Evolutionary conservation across 1,139 yeast genomes (phyloP).

Genomic region (Blastobotrys buckinghamii): DNA sequence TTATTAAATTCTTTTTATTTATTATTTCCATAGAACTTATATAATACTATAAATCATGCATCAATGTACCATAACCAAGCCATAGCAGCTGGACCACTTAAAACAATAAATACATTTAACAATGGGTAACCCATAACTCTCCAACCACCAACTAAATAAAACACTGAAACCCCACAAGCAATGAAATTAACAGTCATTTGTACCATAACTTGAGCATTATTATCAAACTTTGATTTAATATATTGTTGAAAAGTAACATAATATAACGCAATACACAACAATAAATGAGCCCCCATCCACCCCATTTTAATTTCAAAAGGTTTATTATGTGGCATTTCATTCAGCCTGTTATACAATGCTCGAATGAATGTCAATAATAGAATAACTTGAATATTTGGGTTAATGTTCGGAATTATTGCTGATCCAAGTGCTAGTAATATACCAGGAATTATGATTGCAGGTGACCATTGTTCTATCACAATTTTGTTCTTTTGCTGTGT

Average conservation of each 20-base stretch:
- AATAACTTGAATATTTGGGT: slow-evolving; percentile 20
- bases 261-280: background rate
- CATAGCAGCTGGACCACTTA: background rate
- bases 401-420: background rate
- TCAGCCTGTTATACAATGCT: slow-evolving; percentile 14
- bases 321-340: background rate
- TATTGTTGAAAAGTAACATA: background rate
- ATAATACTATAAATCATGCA: background rate
- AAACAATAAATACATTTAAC: background rate
- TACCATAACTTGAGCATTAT: background rate
- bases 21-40: too few species aligned
- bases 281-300: background rate
- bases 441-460: background rate
- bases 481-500: background rate
- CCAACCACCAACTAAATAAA: slow-evolving; percentile 8
- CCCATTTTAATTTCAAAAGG: background rate
- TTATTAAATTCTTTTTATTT: background rate
- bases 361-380: slow-evolving; percentile 20
- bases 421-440: background rate
- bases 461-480: slow-evolving; percentile 6
- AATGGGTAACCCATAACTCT: background rate
- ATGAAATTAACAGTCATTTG: slow-evolving; percentile 7
- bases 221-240: too few species aligned
- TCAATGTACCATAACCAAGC: background rate
- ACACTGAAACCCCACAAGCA: slow-evolving; percentile 7